Conservation (phyloP, 257 asterid species). For the Cynanchum wilfordii region DNA sequence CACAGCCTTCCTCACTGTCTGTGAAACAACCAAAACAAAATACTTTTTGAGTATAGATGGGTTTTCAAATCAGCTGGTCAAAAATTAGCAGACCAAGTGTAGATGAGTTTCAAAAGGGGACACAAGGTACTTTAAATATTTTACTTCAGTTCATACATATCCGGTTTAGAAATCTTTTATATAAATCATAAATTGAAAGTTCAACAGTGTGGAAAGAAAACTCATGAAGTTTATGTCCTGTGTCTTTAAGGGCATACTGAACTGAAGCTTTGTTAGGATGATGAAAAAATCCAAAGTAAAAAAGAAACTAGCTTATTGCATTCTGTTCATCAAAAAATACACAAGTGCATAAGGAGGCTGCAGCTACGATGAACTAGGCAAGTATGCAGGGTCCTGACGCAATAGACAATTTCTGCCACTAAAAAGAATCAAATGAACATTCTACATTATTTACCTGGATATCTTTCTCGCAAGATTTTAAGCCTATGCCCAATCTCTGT, state of each 20-base stretch:
- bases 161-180: not conserved
- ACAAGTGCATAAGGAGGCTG: too few species aligned
- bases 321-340: too few species aligned
- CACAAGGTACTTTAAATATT: not conserved
- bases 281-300: not conserved
- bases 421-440: slow-evolving; percentile 11
- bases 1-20: slow-evolving; percentile 87
- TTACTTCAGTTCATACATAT: not conserved
- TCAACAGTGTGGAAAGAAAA: not conserved
- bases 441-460: slow-evolving; percentile 39
- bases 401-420: not conserved
- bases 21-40: slow-evolving; percentile 19
- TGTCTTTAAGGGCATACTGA: not conserved
- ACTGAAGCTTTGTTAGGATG: not conserved
- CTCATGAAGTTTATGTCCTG: not conserved
- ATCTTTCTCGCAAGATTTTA: slow-evolving; percentile 84
- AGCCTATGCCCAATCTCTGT: slow-evolving; percentile 64
- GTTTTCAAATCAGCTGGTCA: not conserved
- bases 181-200: not conserved
- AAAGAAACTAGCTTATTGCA: not conserved
- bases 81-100: not conserved
- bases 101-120: not conserved
- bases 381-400: not conserved
- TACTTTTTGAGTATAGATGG: too few species aligned
- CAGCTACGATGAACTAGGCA: not conserved